Evolutionary conservation across 1,284 basidiomycete genomes (phyloP).

Genomic region (Phlebopus sp.): DNA sequence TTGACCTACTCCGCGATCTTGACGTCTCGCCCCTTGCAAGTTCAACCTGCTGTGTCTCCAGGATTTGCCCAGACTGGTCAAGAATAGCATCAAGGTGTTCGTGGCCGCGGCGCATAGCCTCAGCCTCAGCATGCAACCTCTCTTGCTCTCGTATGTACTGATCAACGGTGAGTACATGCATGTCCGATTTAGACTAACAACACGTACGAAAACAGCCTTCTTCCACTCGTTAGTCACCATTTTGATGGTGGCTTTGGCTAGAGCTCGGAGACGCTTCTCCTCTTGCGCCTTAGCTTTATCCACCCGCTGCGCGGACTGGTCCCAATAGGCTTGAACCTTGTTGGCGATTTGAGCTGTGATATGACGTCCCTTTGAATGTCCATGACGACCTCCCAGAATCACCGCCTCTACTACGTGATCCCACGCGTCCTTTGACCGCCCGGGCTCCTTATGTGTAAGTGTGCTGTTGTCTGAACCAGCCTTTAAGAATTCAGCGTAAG

Average conservation of each 20-base stretch:
- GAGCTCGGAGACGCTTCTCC: conserved; percentile 62
- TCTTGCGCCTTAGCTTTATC: conserved; percentile 63
- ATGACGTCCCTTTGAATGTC: conserved; percentile 45
- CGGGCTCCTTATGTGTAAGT: conserved; percentile 23
- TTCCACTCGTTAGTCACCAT: conserved; percentile 85
- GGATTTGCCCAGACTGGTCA: conserved; percentile 83
- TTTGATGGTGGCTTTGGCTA: conserved; percentile 71
- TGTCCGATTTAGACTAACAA: background rate
- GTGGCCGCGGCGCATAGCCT: conserved; percentile 69
- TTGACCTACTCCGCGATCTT: conserved; percentile 50
- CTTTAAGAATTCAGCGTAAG: conserved; percentile 11
- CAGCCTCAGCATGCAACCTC: conserved; percentile 38
- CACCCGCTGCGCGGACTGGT: conserved; percentile 60
- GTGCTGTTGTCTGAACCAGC: conserved; percentile 1
- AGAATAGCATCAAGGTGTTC: conserved; percentile 90
- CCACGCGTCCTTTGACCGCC: conserved; percentile 50
- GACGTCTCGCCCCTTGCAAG: conserved; percentile 48
- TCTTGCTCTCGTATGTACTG: conserved; percentile 33
- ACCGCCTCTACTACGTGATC: conserved; percentile 50
- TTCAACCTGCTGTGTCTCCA: conserved; percentile 81
- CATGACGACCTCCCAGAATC: conserved; percentile 30
- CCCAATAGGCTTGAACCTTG: conserved; percentile 80
- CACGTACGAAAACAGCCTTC: conserved; percentile 80
- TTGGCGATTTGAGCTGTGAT: conserved; percentile 62
- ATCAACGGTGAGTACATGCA: background rate